A percentile compares a stretch with the other conserved stretches of the same genome.
Evolutionary conservation across 345 rosid species (phyloP).

Genomic region (Eucalyptus sideroxylon): DNA sequence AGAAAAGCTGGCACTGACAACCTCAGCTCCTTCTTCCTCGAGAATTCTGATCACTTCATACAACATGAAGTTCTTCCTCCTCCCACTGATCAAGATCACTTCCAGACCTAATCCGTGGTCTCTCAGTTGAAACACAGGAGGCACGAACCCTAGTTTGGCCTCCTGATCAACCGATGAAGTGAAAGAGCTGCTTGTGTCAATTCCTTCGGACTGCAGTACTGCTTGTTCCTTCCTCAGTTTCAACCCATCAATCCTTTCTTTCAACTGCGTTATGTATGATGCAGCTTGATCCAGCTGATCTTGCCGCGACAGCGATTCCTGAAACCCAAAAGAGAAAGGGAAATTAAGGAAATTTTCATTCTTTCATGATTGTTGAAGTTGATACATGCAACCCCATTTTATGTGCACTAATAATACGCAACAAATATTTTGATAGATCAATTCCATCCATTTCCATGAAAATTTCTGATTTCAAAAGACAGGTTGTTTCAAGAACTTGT

Average conservation of each 20-base stretch:
- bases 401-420: background rate
- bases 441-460: background rate
- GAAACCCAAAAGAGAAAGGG: background rate
- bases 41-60: constrained; percentile 25
- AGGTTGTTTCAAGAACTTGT: background rate
- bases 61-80: constrained; percentile 22
- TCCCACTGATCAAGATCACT: constrained; percentile 15
- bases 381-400: background rate
- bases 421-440: background rate
- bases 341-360: background rate
- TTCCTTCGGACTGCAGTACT: background rate
- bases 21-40: constrained; percentile 50
- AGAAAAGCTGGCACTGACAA: constrained; percentile 26
- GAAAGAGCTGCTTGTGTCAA: background rate
- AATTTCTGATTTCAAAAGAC: background rate
- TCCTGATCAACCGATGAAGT: background rate
- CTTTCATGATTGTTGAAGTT: no score
- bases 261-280: constrained; percentile 23
- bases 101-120: constrained; percentile 29
- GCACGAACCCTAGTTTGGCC: background rate
- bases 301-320: constrained; percentile 23
- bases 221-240: constrained; percentile 21
- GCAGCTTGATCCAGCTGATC: constrained; percentile 34
- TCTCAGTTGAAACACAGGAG: constrained; percentile 20
- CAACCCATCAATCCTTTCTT: constrained; percentile 18